These are phyloP conservation scores for Cytospora leucostoma DNA, from an alignment of 2,329 filamentous ascomycete species.

Conservation along the genomic window DNA sequence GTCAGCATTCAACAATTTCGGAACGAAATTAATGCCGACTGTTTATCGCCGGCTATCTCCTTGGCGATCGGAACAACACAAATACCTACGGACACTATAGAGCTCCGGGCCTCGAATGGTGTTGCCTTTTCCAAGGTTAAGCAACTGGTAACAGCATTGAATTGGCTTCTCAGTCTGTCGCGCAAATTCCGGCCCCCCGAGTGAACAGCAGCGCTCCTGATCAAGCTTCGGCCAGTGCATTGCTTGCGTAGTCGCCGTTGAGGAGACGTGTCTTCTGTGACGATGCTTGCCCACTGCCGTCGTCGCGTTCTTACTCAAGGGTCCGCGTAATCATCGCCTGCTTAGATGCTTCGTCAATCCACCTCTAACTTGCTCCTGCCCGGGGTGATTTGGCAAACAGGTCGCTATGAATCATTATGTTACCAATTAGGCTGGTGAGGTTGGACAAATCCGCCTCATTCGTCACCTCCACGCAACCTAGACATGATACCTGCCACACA, in stretches of 20 bases:
- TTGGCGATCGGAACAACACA: conserved; percentile 8
- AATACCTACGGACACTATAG: background rate
- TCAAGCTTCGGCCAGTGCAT: no score
- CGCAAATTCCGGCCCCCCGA: no score
- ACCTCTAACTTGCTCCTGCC: background rate
- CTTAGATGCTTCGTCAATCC: conserved; percentile 3
- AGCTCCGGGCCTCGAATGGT: no score
- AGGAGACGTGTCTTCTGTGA: background rate
- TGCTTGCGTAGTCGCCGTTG: background rate
- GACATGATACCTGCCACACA: background rate
- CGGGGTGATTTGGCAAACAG: background rate
- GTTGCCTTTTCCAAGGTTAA: no score
- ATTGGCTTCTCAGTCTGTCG: no score
- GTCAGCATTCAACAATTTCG: conserved; percentile 12
- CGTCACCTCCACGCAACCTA: conserved; percentile 4
- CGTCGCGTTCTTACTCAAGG: background rate
- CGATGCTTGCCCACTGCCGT: background rate
- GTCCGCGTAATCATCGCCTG: conserved; percentile 18
- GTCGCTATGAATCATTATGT: background rate
- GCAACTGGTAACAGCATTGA: no score
- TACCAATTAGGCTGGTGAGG: conserved; percentile 8
- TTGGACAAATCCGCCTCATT: conserved; percentile 13
- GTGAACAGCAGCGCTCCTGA: no score
- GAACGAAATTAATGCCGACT: background rate
- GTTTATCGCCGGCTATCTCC: conserved; percentile 20